phyloP scores from a whole-genome alignment of 768 basidiomycete genomes.

The Tulasnella calospora region DNA sequence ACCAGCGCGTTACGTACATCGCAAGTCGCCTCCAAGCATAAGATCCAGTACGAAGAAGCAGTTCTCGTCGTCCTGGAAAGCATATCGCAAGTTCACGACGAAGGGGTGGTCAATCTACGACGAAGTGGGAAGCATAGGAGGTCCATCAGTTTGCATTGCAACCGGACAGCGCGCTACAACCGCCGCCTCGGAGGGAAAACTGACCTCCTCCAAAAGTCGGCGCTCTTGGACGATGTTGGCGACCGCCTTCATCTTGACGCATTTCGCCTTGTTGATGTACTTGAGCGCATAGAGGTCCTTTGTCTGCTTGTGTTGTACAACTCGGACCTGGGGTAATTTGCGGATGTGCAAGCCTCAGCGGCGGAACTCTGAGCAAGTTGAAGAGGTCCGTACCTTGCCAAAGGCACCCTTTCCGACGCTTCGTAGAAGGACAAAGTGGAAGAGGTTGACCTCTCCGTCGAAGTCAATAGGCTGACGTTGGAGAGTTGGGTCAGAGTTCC shows the following conservation, averaged over 20 bases:
- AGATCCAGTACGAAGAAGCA: conserved; percentile 98
- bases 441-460: conserved; percentile 81
- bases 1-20: conserved; percentile 56
- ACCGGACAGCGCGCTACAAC: conserved; percentile 6
- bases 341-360: conserved; percentile 22
- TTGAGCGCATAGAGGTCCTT: conserved; percentile 93
- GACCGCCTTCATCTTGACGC: conserved; percentile 84
- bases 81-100: conserved; percentile 91
- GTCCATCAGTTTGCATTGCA: conserved; percentile 16
- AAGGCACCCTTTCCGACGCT: conserved; percentile 97
- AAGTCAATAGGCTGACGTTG: conserved; percentile 69
- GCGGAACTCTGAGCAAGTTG: background rate
- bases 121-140: conserved; percentile 11
- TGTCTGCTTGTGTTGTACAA: conserved; percentile 91
- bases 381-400: conserved; percentile 70
- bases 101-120: conserved; percentile 90
- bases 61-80: conserved; percentile 97
- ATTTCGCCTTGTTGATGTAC: conserved; percentile 94
- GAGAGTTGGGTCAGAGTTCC: background rate
- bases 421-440: conserved; percentile 93
- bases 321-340: conserved; percentile 63
- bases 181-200: conserved; percentile 26
- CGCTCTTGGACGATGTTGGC: conserved; percentile 94
- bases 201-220: conserved; percentile 83
- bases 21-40: conserved; percentile 92